Base-by-base conservation (phyloP, 2,329 filamentous ascomycete genomes). In the Diaporthe australafricana region DNA sequence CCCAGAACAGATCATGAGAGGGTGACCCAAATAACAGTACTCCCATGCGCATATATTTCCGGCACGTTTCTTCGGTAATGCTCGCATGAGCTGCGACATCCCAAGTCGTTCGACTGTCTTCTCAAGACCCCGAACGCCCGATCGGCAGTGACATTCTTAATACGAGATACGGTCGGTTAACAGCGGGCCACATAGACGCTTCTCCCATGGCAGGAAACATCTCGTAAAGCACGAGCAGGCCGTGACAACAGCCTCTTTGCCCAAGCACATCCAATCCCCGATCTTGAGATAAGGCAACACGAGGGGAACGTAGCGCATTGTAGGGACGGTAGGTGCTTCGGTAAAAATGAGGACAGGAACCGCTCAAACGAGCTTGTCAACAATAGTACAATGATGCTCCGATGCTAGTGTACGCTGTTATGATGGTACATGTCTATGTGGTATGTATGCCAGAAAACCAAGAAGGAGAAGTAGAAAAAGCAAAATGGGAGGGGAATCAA, bases 381-480 rank as follows among this genome's bases (percentile, higher is more conserved):
- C 9, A 35, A 25, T 50, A 45, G 60, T 65, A 65, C 50, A 42
- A 65, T 65, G 38, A 65, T 50, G 45, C 60, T 65, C 7, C 11
- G 45, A 65, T 50, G 60, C 60, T 65, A 65, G 42, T 50, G 60
- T 65, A 65, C 45, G 60, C 42, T 27, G 60, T 63, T 12, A 17
- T 2, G 6, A 27, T 16, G n/a, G n/a, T 35, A 63, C 5, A 48
- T 22, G 42, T 65, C 60, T 65, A 65, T 65, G 30, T 35, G 60
- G n/a, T 27, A 65, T 50, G n/a, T 27, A 65, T 50, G 45, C 60
- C 42, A 20, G 9, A 38, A 35, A 65, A 48, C n/a, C n/a, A 17
- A 48, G 32, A 20, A 60, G 27, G 22, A n/a, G n/a, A 62, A 32
- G 3, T 2, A 42, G 8, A 1, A 35, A 16, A 32, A 17, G 14